Evolutionary conservation across 2,329 filamentous ascomycete species (phyloP).

Genomic region (Phialophora verrucosa): DNA sequence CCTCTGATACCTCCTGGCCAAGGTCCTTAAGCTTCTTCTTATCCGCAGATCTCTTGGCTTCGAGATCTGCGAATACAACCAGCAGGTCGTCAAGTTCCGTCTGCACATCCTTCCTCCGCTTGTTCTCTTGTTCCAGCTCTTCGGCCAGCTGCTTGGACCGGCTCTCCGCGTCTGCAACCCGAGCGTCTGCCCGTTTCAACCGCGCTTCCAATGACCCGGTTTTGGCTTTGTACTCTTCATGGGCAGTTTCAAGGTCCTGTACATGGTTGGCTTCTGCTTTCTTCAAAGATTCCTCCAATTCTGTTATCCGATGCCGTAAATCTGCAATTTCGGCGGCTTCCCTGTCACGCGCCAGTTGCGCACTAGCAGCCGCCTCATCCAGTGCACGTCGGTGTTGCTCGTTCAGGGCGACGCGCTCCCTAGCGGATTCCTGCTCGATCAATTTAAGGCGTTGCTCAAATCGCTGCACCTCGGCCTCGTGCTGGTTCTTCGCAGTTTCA

Average conservation of each 20-base stretch:
- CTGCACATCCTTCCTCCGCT: slow-evolving; percentile 65
- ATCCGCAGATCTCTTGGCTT: slow-evolving; percentile 76
- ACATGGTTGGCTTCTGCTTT: slow-evolving; percentile 66
- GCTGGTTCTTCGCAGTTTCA: slow-evolving; percentile 51
- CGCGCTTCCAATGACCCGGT: slow-evolving; percentile 56
- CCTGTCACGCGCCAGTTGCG: slow-evolving; percentile 47
- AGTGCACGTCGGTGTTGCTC: slow-evolving; percentile 36
- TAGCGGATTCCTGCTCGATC: slow-evolving; percentile 33
- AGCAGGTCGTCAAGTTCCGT: slow-evolving; percentile 79
- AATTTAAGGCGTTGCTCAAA: slow-evolving; percentile 56
- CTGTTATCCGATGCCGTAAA: slow-evolving; percentile 64
- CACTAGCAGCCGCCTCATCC: slow-evolving; percentile 48
- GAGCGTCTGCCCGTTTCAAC: slow-evolving; percentile 51
- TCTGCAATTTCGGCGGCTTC: slow-evolving; percentile 69
- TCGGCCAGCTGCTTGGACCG: slow-evolving; percentile 23
- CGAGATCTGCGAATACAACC: slow-evolving; percentile 79
- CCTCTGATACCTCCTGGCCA: slow-evolving; percentile 75
- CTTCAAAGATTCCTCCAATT: slow-evolving; percentile 57
- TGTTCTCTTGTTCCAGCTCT: slow-evolving; percentile 61
- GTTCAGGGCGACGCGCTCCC: slow-evolving; percentile 26
- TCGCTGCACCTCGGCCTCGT: slow-evolving; percentile 54
- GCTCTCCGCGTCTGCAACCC: slow-evolving; percentile 45
- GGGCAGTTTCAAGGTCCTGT: slow-evolving; percentile 64
- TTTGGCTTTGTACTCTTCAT: slow-evolving; percentile 57
- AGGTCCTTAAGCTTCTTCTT: slow-evolving; percentile 69